Percentiles rank a stretch among this genome's conserved stretches.
phyloP scores from a whole-genome alignment of 1,139 yeast species.

The Geotrichum reessii region DNA sequence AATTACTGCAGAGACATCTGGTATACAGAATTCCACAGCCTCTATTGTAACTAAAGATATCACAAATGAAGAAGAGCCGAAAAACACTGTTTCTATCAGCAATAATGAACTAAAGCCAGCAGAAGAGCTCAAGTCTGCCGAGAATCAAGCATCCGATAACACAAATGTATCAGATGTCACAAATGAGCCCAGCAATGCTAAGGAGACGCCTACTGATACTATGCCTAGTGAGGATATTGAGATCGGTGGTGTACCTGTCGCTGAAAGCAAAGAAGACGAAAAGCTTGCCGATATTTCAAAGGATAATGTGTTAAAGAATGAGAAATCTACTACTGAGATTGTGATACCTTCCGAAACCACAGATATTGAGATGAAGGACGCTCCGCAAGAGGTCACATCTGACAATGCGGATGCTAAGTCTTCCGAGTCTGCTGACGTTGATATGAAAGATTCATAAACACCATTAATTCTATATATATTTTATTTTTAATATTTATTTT shows the following conservation, averaged over 20 bases:
- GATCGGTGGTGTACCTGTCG: neutral
- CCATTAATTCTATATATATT: neutral
- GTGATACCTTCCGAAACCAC: neutral
- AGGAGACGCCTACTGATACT: neutral
- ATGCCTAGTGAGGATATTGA: neutral
- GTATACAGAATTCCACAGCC: slow-evolving; percentile 10
- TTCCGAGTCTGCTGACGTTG: slow-evolving; percentile 12
- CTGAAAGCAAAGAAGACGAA: neutral
- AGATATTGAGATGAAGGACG: slow-evolving; percentile 4
- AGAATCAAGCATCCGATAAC: neutral
- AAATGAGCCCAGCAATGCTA: neutral
- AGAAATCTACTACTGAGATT: neutral
- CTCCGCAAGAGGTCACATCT: slow-evolving; percentile 3
- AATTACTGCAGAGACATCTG: neutral
- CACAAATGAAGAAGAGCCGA: neutral
- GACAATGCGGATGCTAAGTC: slow-evolving; percentile 5
- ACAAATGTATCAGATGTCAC: slow-evolving; percentile 2
- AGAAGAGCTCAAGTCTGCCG: neutral
- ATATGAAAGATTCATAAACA: slow-evolving; percentile 20
- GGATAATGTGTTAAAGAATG: neutral
- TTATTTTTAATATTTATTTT: neutral
- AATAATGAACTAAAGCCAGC: slow-evolving; percentile 3
- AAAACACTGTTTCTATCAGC: neutral
- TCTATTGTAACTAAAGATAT: slow-evolving; percentile 9
- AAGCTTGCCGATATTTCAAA: slow-evolving; percentile 1